Evolutionary conservation across 352 stramenopile species (phyloP).

Genomic region (Phytophthora ramorum): DNA sequence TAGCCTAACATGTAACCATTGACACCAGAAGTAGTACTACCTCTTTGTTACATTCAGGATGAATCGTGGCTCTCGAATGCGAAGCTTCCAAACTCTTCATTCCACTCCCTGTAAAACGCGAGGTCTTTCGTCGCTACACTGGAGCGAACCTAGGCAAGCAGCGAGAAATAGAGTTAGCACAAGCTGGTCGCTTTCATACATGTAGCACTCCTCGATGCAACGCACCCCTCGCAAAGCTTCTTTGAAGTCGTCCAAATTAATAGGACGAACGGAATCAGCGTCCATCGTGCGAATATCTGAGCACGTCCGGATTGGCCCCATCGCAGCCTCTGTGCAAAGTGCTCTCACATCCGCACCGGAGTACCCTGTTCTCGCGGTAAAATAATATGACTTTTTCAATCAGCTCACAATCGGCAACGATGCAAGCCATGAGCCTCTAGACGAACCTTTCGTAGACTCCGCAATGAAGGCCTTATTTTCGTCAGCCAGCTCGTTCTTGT

Average conservation of each 20-base stretch:
- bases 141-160: conserved; percentile 82
- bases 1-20: conserved; percentile 36
- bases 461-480: conserved; percentile 93
- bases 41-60: conserved; percentile 26
- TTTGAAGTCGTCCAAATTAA: conserved; percentile 96
- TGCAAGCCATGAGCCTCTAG: background rate
- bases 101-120: conserved; percentile 93
- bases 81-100: conserved; percentile 94
- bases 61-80: conserved; percentile 74
- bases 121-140: conserved; percentile 96
- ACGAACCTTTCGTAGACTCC: conserved; percentile 76
- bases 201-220: background rate
- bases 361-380: conserved; percentile 81
- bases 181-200: background rate
- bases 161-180: conserved; percentile 1
- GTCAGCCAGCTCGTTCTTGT: conserved; percentile 89
- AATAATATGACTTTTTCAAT: background rate
- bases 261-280: conserved; percentile 92
- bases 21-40: conserved; percentile 15
- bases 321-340: conserved; percentile 97
- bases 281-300: conserved; percentile 90
- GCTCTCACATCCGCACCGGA: conserved; percentile 97
- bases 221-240: conserved; percentile 86
- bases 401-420: conserved; percentile 6
- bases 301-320: conserved; percentile 94